These are phyloP conservation scores for Knoxdaviesia capensis DNA, from an alignment of 2,329 filamentous ascomycete species.

Conservation along the genomic window DNA sequence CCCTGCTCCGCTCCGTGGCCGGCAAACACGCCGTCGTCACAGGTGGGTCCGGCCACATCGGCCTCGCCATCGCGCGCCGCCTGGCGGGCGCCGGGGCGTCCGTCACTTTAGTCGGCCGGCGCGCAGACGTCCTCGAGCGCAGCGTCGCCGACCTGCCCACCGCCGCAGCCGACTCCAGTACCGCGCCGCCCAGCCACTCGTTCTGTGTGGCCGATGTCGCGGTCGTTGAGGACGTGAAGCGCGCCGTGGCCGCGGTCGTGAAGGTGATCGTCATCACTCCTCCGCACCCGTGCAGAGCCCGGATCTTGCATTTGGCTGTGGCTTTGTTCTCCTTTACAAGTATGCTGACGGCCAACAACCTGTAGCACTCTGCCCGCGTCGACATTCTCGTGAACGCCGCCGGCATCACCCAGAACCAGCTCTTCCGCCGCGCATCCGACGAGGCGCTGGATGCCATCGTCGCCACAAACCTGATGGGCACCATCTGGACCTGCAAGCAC, in stretches of 20 bases:
- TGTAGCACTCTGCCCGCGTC: slow-evolving; percentile 7
- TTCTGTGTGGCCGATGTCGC: slow-evolving; percentile 1
- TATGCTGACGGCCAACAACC: background rate
- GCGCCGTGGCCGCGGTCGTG: slow-evolving; percentile 57
- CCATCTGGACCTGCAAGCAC: slow-evolving; percentile 40
- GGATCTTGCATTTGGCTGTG: too few species aligned
- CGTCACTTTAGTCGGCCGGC: slow-evolving; percentile 41
- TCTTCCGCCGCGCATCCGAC: slow-evolving; percentile 35
- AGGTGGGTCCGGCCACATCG: slow-evolving; percentile 52
- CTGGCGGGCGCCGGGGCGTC: slow-evolving; percentile 42
- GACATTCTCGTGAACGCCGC: slow-evolving; percentile 64
- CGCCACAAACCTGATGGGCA: slow-evolving; percentile 48
- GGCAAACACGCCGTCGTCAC: slow-evolving; percentile 41
- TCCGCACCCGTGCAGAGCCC: slow-evolving; percentile 7
- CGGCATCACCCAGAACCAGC: slow-evolving; percentile 44
- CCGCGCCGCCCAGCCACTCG: background rate
- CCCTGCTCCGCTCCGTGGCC: slow-evolving; percentile 10
- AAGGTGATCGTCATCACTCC: slow-evolving; percentile 40
- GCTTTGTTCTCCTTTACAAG: background rate
- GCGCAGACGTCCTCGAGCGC: slow-evolving; percentile 22
- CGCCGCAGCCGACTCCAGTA: background rate
- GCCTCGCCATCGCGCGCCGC: slow-evolving; percentile 42
- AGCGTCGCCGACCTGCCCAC: slow-evolving; percentile 13
- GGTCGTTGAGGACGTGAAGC: slow-evolving; percentile 42
- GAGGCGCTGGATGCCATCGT: slow-evolving; percentile 36